A percentile compares a stretch with the other conserved stretches of the same genome.
Conservation (phyloP, 2,329 filamentous ascomycete species). For the Beauveria australis region DNA sequence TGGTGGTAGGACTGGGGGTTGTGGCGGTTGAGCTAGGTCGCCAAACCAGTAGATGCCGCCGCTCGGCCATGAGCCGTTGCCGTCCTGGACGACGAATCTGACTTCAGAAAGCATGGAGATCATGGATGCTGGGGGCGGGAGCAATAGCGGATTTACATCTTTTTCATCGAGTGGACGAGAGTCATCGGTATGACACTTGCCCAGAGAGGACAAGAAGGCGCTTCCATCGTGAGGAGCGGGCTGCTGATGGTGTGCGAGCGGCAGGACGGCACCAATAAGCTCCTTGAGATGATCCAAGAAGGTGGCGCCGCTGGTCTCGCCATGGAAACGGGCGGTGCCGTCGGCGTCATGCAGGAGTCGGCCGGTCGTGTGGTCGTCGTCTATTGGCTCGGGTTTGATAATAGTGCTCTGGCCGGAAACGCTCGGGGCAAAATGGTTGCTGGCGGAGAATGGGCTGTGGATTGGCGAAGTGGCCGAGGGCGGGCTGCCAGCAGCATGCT, state of each 20-base stretch:
- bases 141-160: conserved; percentile 30
- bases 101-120: conserved; percentile 30
- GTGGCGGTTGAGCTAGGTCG: conserved; percentile 27
- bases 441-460: conserved; percentile 13
- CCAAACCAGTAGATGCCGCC: conserved; percentile 44
- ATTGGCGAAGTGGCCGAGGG: conserved; percentile 17
- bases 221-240: conserved; percentile 16
- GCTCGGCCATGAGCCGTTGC: conserved; percentile 30
- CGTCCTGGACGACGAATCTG: conserved; percentile 38
- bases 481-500: conserved; percentile 17
- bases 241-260: conserved; percentile 18
- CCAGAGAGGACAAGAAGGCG: conserved; percentile 32
- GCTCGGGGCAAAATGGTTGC: conserved; percentile 1
- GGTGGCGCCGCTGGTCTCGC: conserved; percentile 41
- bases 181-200: conserved; percentile 40
- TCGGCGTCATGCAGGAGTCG: conserved; percentile 35
- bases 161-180: conserved; percentile 31
- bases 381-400: conserved; percentile 11
- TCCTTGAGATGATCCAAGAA: conserved; percentile 42
- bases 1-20: conserved; percentile 16
- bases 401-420: conserved; percentile 11
- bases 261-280: conserved; percentile 34
- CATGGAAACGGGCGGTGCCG: conserved; percentile 37
- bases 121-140: conserved; percentile 31
- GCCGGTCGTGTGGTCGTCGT: conserved; percentile 23